Base-by-base conservation (phyloP, 768 basidiomycete genomes). In the Hebeloma cylindrosporum region DNA sequence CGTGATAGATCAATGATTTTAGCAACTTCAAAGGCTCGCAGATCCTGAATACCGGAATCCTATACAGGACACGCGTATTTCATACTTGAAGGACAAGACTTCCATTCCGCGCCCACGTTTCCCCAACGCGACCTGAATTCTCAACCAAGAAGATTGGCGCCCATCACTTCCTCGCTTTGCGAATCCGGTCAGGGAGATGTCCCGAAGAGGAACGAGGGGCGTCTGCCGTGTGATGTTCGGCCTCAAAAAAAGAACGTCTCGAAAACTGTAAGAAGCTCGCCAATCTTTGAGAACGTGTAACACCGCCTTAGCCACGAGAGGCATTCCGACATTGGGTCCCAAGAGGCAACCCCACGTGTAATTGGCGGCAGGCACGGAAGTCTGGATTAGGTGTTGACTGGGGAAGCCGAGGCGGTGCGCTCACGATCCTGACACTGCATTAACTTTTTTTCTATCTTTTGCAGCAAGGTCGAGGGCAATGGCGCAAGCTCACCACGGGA, bases 401-500 rank as follows among this genome's bases (percentile, higher is more conserved):
- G 32, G 39, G 38, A 46, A 39, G 11, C 17, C 16, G 13, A 28
- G 54, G 52, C 39, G 41, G 50, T 40, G 44, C 33, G 45, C 48
- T 51, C 53, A 48, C 52, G 47, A 38, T 46, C 58, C 61, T 64
- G 52, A 57, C 68, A 69, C 65, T 51, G 68, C 65, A 49, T 65
- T 57, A 37, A 25, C 35, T 33, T 49, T 51, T 52, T 52, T 51
- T 46, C 39, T 52, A 33, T 43, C 47, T 47, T 49, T 57, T 55
- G 43, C 16, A 20, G 18, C 41, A 41, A 40, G 43, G 39, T 45
- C 46, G 47, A 48, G 35, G 41, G 40, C 39, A 45, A 65, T 64
- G 64, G 50, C 50, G 51, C 41, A 48, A 51, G 53, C 43, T 27
- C 45, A 48, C 48, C 47, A 58, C 64, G 65, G 66, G 34, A 57